Evolutionary conservation across 2,329 filamentous ascomycete genomes (phyloP), one percentile per base, ranked within the genome.

Genomic region (Epichloe coenophiala): DNA sequence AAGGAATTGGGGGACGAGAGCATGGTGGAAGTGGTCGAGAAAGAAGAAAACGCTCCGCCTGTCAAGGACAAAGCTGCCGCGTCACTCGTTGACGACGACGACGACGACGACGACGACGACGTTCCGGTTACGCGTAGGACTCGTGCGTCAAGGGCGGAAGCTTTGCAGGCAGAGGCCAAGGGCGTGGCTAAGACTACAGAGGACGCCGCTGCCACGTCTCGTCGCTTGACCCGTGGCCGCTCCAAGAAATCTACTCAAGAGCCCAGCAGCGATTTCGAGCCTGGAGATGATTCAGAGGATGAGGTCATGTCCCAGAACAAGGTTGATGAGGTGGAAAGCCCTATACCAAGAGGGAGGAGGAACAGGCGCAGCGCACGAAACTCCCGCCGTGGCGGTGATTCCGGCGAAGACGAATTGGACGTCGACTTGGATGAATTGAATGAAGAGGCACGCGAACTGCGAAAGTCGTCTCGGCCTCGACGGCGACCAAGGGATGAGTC

Each of bases 401-500:
- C 78, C 1, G 76, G 64, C 56, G 81, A 73, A 56, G 81, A 73
- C 55, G 82, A 73, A 58, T 72, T 70, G 53, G 74, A 76, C 41
- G 71, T 83, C 17, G 80, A 85, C 57, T 67, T 76, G 47, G 77
- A 84, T 51, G 82, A 86, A 59, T 65, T 85, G 48, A 79, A 78
- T 5, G 80, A 83, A 63, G 82, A 86, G 61, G 72, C 81, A 13
- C 73, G 80, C 54, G 80, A 85, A 52, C 70, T 85, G 44, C 71
- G 73, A 46, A 68, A 77, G 56, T 74, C 73, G 51, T 78, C 77
- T 6, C 70, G 71, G 37, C 68, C 74, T 15, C 72, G 76, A 27
- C 73, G 76, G 50, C 66, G 76, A 56, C 64, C 72, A 53, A 60
- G 77, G 56, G 71, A 78, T 57, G 61, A 65, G 33, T 75, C 78